Base-by-base conservation (phyloP, 192 early-diverging fungal genomes). In the Coemansia guatemalensis region DNA sequence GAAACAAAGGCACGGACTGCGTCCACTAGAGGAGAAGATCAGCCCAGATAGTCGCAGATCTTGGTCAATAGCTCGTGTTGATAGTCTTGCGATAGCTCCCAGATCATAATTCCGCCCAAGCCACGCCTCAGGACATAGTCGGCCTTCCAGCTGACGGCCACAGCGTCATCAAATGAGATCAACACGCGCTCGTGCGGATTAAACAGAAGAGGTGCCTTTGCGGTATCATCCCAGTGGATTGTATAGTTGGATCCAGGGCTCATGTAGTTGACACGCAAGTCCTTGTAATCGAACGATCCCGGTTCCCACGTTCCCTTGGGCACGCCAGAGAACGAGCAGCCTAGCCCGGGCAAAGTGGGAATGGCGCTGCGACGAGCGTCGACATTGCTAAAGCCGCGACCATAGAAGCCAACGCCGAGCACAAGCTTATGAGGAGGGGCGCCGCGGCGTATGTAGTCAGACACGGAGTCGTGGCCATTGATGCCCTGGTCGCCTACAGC, bases 401-500 rank as follows among this genome's bases (percentile, higher is more conserved):
- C 95, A 78, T 97, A 99, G 64, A 94, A 85, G 23, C 92, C 92
- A 47, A 92, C 87, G 14, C 97, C 97, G 53, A 98, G 83, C 1
- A 95, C 89, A 26, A 99, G 65, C 65, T 98, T 97, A 41, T 85
- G 66, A 0, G 91, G 68, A 3, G 92, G 92, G 21, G 96, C 88
- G 5, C 95, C 94, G 24, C 83, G 74, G 17, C 51, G 25, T 17
- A 94, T 67, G 67, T 89, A 95, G 56, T 85, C 80, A 4, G 83
- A 79, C 9, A 98, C 89, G 5, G 93, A 89, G 39, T 84, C 66
- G 52, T 84, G 64, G 47, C 85, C 82, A 12, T 75, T 87, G 60
- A 93, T 64, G 32, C 83, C 83, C 27, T 74, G 85, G 51, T 86
- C 73, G 18, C 86, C 75, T 33, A 84, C 84, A 6, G 87, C 78